Conservation (phyloP, 2,329 filamentous ascomycete genomes). For the Pseudogymnoascus sp. region DNA sequence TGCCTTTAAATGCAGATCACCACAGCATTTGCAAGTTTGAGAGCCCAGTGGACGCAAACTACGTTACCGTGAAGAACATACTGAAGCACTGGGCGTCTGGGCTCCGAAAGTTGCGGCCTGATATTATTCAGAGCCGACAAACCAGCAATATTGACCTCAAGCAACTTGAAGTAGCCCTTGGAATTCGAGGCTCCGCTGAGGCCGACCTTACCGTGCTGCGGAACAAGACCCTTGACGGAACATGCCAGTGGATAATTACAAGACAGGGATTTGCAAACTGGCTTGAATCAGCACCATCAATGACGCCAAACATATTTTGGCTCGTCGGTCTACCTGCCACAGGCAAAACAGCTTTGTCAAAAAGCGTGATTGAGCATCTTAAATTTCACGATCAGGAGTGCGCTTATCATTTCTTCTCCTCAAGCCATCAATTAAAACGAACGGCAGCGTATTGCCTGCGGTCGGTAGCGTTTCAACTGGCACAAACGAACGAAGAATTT, state of each 20-base stretch:
- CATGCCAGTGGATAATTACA: constrained; percentile 21
- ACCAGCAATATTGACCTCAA: neutral
- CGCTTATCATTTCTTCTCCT: neutral
- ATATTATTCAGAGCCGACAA: neutral
- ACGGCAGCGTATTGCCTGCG: neutral
- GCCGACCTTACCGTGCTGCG: constrained; percentile 17
- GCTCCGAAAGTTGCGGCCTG: neutral
- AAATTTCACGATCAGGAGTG: neutral
- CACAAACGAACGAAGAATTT: neutral
- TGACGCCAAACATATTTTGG: neutral
- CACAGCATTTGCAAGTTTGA: constrained; percentile 36
- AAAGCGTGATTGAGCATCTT: neutral
- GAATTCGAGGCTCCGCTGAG: neutral
- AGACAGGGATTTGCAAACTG: constrained; percentile 13
- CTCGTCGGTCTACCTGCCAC: neutral
- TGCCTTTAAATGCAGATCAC: constrained; percentile 34
- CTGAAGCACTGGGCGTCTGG: neutral
- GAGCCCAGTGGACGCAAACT: constrained; percentile 31
- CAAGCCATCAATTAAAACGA: neutral
- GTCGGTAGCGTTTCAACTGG: neutral
- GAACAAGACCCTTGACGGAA: constrained; percentile 17
- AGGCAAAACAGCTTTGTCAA: constrained; percentile 7
- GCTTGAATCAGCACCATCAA: constrained; percentile 11
- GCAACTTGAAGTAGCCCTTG: neutral
- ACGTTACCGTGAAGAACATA: constrained; percentile 27